Base-by-base conservation (phyloP, 306 rosid species). In the Lathyrus oleraceus region DNA sequence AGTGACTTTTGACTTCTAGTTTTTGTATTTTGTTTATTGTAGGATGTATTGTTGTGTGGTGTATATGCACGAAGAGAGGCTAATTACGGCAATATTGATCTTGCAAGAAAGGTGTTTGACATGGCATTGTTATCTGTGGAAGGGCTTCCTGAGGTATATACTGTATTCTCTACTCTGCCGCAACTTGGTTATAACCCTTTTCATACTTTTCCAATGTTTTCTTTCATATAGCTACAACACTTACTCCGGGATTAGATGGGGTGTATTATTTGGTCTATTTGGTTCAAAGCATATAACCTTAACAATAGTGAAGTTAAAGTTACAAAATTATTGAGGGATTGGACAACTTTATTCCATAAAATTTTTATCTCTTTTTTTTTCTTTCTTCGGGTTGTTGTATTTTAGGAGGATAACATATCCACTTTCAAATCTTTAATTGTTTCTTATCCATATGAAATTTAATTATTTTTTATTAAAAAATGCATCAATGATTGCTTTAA, bases 31-130 rank as follows among this genome's bases (percentile, higher is more conserved):
- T 67, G 28, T 47, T 74, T 54, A 38, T 39, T 81, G 38, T 82
- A 93, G 98, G 98, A 93, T 76, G 77, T 88, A 71, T 79, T 94
- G 77, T 77, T 94, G 62, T 94, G 98, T 76, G 98, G 98, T 61
- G 85, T 94, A 63, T 94, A 90, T 81, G 98, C 98, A 70, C 79
- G 71, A 28, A 87, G 98, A 77, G 98, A 94, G 84, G 98, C 98
- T 71, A 70, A 65, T 59, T 82, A 88, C 58, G 96, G 96, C 60
- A 90, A 93, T 73, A 72, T 88, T 54, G 96, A 85, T 77, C 88
- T 85, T 65, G 96, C 98, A 67, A 90, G 98, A 67, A 90, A 84
- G 82, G 88, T 93, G 63, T 90, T 93, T 87, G 98, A 93, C 83
- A 90, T 90, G 98, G 94, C 98, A 25, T 77, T 90, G 82, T 78